phyloP scores from a whole-genome alignment of 345 rosid genomes.

The Aquilaria malaccensis region DNA sequence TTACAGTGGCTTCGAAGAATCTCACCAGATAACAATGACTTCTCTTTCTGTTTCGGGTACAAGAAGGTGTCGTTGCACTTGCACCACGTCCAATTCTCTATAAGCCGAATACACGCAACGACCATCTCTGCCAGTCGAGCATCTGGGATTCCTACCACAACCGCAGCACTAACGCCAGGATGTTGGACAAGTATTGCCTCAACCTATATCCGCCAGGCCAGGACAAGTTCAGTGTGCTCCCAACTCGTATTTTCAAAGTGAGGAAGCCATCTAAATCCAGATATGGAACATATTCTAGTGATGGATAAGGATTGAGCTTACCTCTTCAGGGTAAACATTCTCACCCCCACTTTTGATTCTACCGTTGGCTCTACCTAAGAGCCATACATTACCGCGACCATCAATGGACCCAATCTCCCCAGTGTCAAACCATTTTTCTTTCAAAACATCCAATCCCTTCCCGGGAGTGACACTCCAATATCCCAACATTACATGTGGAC shows the following conservation, averaged over 20 bases:
- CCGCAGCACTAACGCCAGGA: constrained; percentile 45
- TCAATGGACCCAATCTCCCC: constrained; percentile 71
- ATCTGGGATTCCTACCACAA: constrained; percentile 60
- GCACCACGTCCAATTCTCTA: constrained; percentile 61
- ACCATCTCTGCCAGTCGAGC: constrained; percentile 64
- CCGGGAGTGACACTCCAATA: constrained; percentile 47
- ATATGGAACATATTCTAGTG: constrained; percentile 4
- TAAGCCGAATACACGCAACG: constrained; percentile 55
- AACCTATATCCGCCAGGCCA: constrained; percentile 30
- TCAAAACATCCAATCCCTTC: constrained; percentile 16
- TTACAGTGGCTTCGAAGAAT: constrained; percentile 41
- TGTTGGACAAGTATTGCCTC: constrained; percentile 53
- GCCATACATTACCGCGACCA: constrained; percentile 63
- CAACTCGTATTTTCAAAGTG: neutral
- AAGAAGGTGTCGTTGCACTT: constrained; percentile 31
- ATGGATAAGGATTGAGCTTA: constrained; percentile 15
- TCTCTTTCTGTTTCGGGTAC: constrained; percentile 5
- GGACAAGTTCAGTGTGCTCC: constrained; percentile 3
- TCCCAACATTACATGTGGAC: constrained; percentile 71
- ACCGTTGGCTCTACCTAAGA: constrained; percentile 62
- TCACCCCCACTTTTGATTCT: constrained; percentile 84
- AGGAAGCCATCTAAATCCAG: neutral
- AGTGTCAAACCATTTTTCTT: constrained; percentile 67
- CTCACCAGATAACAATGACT: constrained; percentile 36
- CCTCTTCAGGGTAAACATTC: constrained; percentile 90